Conservation (phyloP, 2,329 filamentous ascomycete species). For the Nothophaeocryptopus gaeumannii region DNA sequence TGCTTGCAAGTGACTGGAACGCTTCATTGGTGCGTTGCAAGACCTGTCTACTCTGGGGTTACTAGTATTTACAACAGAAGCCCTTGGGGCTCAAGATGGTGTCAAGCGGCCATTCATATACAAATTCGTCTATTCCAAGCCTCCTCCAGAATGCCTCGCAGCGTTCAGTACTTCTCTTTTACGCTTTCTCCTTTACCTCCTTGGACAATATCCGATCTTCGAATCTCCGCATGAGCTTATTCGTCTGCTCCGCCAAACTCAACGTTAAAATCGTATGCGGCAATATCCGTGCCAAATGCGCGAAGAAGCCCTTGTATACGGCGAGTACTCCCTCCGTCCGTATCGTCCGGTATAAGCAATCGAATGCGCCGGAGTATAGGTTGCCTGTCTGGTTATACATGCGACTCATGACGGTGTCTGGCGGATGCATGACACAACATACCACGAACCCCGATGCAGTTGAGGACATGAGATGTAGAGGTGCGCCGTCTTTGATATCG, state of each 20-base stretch:
- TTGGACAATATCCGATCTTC: conserved; percentile 56
- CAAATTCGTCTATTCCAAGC: too few species aligned
- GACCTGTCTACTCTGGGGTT: too few species aligned
- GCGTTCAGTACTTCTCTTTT: too few species aligned
- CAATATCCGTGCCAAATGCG: conserved; percentile 87
- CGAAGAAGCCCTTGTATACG: conserved; percentile 97
- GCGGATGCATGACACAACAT: conserved; percentile 96
- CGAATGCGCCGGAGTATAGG: conserved; percentile 88
- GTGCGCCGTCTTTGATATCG: conserved; percentile 85
- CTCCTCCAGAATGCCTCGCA: too few species aligned
- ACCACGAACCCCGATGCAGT: conserved; percentile 92
- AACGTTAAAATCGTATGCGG: conserved; percentile 84
- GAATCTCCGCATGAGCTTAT: conserved; percentile 79
- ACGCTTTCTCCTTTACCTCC: conserved; percentile 25
- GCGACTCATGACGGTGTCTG: conserved; percentile 97
- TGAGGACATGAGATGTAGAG: conserved; percentile 83
- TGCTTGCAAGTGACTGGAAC: too few species aligned
- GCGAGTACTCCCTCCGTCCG: conserved; percentile 87
- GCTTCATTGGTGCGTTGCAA: too few species aligned
- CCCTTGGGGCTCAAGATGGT: too few species aligned
- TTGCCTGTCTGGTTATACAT: conserved; percentile 99
- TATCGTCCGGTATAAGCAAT: conserved; percentile 87
- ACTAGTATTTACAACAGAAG: too few species aligned
- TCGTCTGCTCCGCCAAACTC: conserved; percentile 92
- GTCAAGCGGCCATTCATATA: too few species aligned